These are phyloP conservation scores for Solanum etuberosum DNA, from an alignment of 257 asterid species.

Conservation along the genomic window DNA sequence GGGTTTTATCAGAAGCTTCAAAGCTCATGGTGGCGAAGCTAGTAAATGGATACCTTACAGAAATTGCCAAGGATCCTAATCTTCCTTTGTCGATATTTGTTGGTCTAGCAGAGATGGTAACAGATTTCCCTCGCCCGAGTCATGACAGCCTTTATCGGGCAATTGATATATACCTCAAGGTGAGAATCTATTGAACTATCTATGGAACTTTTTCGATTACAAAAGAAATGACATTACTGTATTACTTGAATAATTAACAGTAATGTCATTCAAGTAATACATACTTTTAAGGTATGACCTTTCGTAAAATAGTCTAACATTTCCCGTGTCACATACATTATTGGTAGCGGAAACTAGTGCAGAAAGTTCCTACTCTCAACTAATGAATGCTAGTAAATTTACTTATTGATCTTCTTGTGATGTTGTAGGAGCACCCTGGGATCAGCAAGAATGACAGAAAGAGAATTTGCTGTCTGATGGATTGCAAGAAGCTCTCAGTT, in stretches of 20 bases:
- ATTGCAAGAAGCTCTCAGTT: constrained; percentile 87
- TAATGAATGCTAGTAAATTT: neutral
- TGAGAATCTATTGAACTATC: constrained; percentile 12
- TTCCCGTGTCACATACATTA: neutral
- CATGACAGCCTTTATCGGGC: constrained; percentile 85
- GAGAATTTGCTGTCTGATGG: constrained; percentile 63
- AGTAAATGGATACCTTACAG: constrained; percentile 70
- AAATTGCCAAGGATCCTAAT: constrained; percentile 77
- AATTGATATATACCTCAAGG: constrained; percentile 77
- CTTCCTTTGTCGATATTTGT: constrained; percentile 46
- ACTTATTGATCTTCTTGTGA: neutral
- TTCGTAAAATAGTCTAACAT: neutral
- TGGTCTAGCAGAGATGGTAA: constrained; percentile 71
- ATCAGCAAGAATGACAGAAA: constrained; percentile 81
- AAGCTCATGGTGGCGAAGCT: constrained; percentile 91
- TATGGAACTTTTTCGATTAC: neutral
- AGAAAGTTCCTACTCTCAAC: neutral
- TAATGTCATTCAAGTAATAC: neutral
- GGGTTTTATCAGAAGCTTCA: constrained; percentile 83
- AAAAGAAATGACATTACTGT: neutral
- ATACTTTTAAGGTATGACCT: neutral
- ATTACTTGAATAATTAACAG: too few relatives aligned
- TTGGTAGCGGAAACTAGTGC: neutral
- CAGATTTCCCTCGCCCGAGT: constrained; percentile 50
- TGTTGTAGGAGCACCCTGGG: constrained; percentile 63